phyloP scores from a whole-genome alignment of 352 stramenopile species.

The Plasmopara halstedii region DNA sequence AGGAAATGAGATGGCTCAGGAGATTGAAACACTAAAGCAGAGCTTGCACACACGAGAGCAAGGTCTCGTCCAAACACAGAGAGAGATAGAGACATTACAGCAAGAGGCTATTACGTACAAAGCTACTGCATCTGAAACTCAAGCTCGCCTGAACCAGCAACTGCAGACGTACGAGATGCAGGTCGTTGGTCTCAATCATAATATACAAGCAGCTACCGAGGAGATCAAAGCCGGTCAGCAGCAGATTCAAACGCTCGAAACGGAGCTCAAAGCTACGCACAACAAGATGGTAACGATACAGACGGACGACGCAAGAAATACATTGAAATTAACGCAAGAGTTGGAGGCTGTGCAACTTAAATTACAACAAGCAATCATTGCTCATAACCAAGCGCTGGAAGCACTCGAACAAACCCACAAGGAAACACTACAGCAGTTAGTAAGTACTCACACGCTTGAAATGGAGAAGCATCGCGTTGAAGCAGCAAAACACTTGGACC shows the following conservation, averaged over 20 bases:
- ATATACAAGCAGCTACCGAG: conserved; percentile 20
- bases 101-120: conserved; percentile 37
- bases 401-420: conserved; percentile 16
- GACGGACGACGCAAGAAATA: conserved; percentile 6
- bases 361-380: conserved; percentile 5
- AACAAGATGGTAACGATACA: conserved; percentile 14
- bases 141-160: conserved; percentile 29
- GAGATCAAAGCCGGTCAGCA: conserved; percentile 21
- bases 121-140: conserved; percentile 27
- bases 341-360: conserved; percentile 21
- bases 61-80: conserved; percentile 30
- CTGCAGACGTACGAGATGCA: conserved; percentile 30
- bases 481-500: conserved; percentile 11
- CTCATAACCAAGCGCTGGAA: conserved; percentile 8
- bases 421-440: conserved; percentile 12
- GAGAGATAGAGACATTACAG: conserved; percentile 35
- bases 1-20: conserved; percentile 35
- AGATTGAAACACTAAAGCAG: conserved; percentile 30
- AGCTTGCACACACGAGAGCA: conserved; percentile 32
- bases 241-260: conserved; percentile 28
- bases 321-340: conserved; percentile 18
- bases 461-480: conserved; percentile 11
- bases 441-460: conserved; percentile 11
- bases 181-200: conserved; percentile 23
- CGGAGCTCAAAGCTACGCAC: conserved; percentile 23